Evolutionary conservation across 1,139 yeast species (phyloP), one percentile per base, ranked within the genome.

Genomic region (Pichia sorboxylosa): DNA sequence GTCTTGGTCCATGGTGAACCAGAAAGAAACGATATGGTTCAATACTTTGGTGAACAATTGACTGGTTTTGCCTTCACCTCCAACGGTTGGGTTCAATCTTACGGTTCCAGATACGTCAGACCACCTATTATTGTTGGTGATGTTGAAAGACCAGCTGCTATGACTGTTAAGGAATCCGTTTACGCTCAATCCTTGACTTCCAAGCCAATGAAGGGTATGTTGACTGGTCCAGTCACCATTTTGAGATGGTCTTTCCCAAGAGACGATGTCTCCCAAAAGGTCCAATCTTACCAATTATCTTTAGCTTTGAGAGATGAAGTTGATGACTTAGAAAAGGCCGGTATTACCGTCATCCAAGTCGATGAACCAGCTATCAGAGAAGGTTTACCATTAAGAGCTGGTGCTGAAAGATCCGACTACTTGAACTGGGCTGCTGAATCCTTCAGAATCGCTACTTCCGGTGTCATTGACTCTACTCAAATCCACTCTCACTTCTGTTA

Each of bases 181-280:
- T 90, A 84, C 66, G 98, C 98, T 52, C 98, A 92, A 74, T 82
- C 95, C 44, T 66, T 90, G 59, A 85, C 97, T 57, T 66, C 75
- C 55, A 81, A 81, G 70, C 96, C 96, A 61, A 81, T 90, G 77
- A 90, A 90, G 78, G 98, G 98, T 82, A 90, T 90, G 98, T 81
- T 90, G 64, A 87, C 98, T 61, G 98, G 98, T 69, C 98, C 98
- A 62, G 93, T 90, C 54, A 90, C 98, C 57, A 84, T 94, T 67
- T 79, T 90, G 63, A 84, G 98, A 79, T 90, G 98, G 98, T 90
- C 98, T 55, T 90, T 90, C 97, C 98, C 98, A 70, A 84, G 98
- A 79, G 92, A 87, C 61, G 98, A 90, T 57, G 81, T 90, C 51
- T 73, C 94, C 47, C 92, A 83, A 69, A 76, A 83, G 72, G 72